phyloP scores from a whole-genome alignment of 2,329 filamentous ascomycete genomes.

The Paecilomyces sp. region DNA sequence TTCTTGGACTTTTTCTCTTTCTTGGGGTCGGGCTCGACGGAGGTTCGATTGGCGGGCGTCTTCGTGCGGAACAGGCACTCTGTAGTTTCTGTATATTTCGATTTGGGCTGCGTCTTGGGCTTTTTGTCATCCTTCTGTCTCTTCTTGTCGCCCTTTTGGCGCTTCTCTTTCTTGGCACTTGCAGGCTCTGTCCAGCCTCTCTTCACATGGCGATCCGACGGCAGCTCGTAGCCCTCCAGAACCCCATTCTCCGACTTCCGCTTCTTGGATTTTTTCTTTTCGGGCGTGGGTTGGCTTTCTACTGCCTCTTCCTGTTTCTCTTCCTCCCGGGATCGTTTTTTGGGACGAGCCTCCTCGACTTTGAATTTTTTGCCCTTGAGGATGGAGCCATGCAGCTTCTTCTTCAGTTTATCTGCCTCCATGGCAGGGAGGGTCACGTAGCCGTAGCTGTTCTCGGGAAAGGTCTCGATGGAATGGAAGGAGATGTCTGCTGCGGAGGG shows the following conservation, averaged over 20 bases:
- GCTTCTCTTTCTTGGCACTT: slow-evolving; percentile 35
- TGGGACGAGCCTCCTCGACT: slow-evolving; percentile 71
- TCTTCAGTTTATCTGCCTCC: slow-evolving; percentile 85
- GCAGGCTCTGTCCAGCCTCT: slow-evolving; percentile 76
- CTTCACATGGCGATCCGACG: slow-evolving; percentile 71
- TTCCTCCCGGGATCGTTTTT: slow-evolving; percentile 43
- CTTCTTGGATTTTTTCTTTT: slow-evolving; percentile 40
- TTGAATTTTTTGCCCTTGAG: slow-evolving; percentile 79
- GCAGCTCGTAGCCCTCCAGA: slow-evolving; percentile 63
- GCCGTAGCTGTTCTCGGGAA: slow-evolving; percentile 84
- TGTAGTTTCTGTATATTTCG: slow-evolving; percentile 71
- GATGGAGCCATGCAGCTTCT: slow-evolving; percentile 80
- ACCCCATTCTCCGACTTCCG: slow-evolving; percentile 49
- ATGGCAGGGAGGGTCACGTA: slow-evolving; percentile 74
- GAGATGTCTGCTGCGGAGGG: slow-evolving; percentile 70
- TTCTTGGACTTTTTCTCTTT: slow-evolving; percentile 49
- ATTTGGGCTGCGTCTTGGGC: slow-evolving; percentile 54
- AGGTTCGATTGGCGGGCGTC: slow-evolving; percentile 53
- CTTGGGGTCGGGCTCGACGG: slow-evolving; percentile 20
- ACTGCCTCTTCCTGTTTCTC: slow-evolving; percentile 28
- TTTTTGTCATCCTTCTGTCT: slow-evolving; percentile 50
- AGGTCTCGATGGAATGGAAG: slow-evolving; percentile 79
- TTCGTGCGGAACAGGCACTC: slow-evolving; percentile 83
- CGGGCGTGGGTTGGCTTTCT: slow-evolving; percentile 28
- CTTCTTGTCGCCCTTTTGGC: slow-evolving; percentile 42